Evolutionary conservation across 2,329 filamentous ascomycete species (phyloP).

Genomic region (Colletotrichum sp.): DNA sequence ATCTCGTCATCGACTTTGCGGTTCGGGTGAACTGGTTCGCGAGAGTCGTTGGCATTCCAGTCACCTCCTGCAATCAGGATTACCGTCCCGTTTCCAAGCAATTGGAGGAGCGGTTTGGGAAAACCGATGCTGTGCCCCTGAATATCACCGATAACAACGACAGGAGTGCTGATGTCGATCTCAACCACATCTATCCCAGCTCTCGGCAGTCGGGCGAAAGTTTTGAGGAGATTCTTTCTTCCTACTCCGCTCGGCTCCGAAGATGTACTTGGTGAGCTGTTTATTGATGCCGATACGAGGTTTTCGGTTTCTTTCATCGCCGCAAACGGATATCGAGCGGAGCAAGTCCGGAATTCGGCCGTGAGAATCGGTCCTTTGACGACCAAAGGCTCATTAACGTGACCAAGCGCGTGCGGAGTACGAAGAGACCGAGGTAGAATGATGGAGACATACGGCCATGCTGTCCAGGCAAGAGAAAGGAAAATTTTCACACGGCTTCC

Average conservation of each 20-base stretch:
- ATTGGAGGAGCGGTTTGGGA: background rate
- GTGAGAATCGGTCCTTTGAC: background rate
- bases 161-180: background rate
- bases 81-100: background rate
- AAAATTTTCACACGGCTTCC: background rate
- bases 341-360: background rate
- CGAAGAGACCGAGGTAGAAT: background rate
- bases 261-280: background rate
- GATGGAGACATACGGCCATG: background rate
- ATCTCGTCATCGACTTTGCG: background rate
- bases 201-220: background rate
- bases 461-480: background rate
- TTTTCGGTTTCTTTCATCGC: background rate
- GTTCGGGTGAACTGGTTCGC: background rate
- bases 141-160: background rate
- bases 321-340: background rate
- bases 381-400: accelerated
- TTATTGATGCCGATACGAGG: background rate
- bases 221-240: background rate
- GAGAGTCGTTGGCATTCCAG: background rate
- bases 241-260: background rate
- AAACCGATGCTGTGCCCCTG: background rate
- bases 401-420: background rate
- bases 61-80: background rate
- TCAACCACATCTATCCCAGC: background rate